Base-by-base conservation (phyloP, 2,329 filamentous ascomycete species). In the Coniochaeta ligniaria region DNA sequence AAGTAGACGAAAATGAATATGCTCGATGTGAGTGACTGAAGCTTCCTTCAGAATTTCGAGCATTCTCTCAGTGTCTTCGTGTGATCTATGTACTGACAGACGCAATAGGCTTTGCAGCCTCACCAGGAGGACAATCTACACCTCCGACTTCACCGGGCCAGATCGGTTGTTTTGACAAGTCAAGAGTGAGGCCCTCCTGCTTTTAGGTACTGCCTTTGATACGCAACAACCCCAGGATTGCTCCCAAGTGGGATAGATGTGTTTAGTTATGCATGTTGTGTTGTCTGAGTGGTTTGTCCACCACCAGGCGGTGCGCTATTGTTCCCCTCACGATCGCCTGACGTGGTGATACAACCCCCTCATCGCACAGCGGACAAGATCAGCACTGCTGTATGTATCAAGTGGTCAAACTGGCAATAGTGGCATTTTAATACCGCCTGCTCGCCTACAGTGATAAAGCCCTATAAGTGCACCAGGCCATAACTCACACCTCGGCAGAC, bases 121-220 rank as follows among this genome's bases (percentile, higher is more conserved):
- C 59, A 89, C 70, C 88, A 87, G 45, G 84, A 87, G 72, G 87
- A 92, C 71, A 83, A 84, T 64, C 90, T 96, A 71, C 90, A 85
- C 64, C 81, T 96, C 58, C 90, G 92, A 63, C 80, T 90, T 64
- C 93, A 96, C 76, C 87, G 92, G 59, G 92, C 93, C 52, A 86
- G 90, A 63, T 93, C 90, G 26, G 89, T 96, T 35, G 80, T 95
- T 26, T 81, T 97, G 62, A 96, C 92, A 4, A 80, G 86, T 26
- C 82, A 89, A 67, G 94, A 97, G 82, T 84, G 72, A 75, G 80
- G 6, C 31, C 6, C 28, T 24, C 17, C 31, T 26, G 8, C 31
- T 22, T 36, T 28, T 14, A 36, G 43, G 9, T 24, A 24, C 22
- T 47, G 3, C 8, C 11, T 24, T 4, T 12, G 4, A 43, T n/a